Evolutionary conservation across 129 eudicot species (phyloP), one percentile per base, ranked within the genome.

Genomic region (Centella asiatica): DNA sequence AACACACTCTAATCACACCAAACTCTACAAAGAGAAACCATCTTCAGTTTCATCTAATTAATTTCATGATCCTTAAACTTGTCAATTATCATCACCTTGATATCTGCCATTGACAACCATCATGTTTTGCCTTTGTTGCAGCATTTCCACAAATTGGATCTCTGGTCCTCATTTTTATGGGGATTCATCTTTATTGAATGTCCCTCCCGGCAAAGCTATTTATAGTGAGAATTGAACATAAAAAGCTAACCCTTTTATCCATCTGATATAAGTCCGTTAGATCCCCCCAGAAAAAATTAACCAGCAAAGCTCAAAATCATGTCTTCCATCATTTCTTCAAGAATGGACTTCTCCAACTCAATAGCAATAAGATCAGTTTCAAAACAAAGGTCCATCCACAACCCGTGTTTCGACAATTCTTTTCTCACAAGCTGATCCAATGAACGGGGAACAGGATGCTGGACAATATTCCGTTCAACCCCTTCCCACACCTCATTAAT

Each of bases 401-500:
- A 67, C 65, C 74, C 68, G 2, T 84, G 60, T 53, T 73, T 75
- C 49, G 62, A 73, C 69, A 84, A 52, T 78, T 93, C 99, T 65
- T 60, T 80, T 62, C 70, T 74, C 9, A 93, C 75, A 49, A 88
- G 81, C 47, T 70, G 92, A 65, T 93, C 99, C 71, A 87, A 70
- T 45, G 92, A 85, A 24, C 49, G 76, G 28, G 84, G 69, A 33
- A 57, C 65, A 3, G 78, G 69, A 51, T 78, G 72, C 57, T 63
- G 69, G 46, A 69, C 60, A 2, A 80, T 54, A 58, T 70, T 64
- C 69, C 73, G 46, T 32, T 87, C 93, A 19, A 93, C 90, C 65
- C 84, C 81, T 74, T 76, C 66, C 96, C 99, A 88, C 50, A 82
- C 70, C 71, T 93, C 95, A 25, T 70, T 57, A 22, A 93, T 82